phyloP scores from a whole-genome alignment of 176 grass and related monocot genomes.

The Juncus effusus region DNA sequence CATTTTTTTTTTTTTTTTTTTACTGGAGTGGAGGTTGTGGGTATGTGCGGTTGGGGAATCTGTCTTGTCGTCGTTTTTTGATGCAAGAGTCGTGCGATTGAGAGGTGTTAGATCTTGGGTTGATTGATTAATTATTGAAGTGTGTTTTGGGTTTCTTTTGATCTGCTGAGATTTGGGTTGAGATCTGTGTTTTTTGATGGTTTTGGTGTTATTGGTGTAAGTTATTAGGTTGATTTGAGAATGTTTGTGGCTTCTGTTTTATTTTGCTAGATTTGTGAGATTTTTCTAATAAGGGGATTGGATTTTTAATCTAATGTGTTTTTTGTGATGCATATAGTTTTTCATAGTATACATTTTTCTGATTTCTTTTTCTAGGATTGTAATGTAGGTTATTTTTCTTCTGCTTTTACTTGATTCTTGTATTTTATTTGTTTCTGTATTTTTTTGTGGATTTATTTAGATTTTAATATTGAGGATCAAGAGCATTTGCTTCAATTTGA shows the following conservation, averaged over 20 bases:
- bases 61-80: slow-evolving; percentile 24
- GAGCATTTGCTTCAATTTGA: too few relatives aligned
- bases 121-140: background rate
- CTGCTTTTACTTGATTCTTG: too few relatives aligned
- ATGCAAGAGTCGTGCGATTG: slow-evolving; percentile 24
- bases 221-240: slow-evolving; percentile 32
- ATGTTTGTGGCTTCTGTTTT: background rate
- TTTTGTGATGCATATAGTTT: too few relatives aligned
- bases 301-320: background rate
- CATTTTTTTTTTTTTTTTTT: slow-evolving; percentile 3
- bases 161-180: slow-evolving; percentile 19
- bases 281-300: background rate
- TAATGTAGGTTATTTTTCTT: too few relatives aligned
- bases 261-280: slow-evolving; percentile 13
- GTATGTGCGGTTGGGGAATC: slow-evolving; percentile 28
- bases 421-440: too few relatives aligned
- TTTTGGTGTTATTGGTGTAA: background rate
- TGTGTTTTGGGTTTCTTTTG: slow-evolving; percentile 22
- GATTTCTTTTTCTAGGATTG: too few relatives aligned
- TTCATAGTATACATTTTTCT: too few relatives aligned
- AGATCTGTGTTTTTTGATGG: slow-evolving; percentile 4
- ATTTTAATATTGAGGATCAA: too few relatives aligned
- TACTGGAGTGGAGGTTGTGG: slow-evolving; percentile 32
- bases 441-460: too few relatives aligned
- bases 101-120: slow-evolving; percentile 45